phyloP scores from a whole-genome alignment of 805 yeast species.

The Clavispora asparagi region DNA sequence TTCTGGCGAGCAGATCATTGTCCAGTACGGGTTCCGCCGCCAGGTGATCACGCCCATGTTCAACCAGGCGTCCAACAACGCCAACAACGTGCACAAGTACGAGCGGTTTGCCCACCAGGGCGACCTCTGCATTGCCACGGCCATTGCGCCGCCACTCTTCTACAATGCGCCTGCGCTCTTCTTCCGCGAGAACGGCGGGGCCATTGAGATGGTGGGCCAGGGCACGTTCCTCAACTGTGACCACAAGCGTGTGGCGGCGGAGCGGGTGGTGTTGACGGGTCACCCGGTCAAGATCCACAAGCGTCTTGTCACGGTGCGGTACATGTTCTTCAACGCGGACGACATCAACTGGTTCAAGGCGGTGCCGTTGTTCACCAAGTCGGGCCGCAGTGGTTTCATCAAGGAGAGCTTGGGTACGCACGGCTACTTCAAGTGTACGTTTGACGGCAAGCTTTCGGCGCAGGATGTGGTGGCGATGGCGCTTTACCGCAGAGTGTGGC shows the following conservation, averaged over 20 bases:
- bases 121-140: conserved; percentile 64
- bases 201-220: conserved; percentile 71
- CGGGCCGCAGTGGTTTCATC: conserved; percentile 91
- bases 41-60: conserved; percentile 76
- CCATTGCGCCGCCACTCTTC: conserved; percentile 82
- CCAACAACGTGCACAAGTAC: conserved; percentile 82
- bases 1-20: conserved; percentile 73
- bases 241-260: conserved; percentile 77
- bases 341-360: conserved; percentile 88
- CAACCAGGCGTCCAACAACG: conserved; percentile 69
- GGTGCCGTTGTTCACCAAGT: conserved; percentile 86
- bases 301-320: conserved; percentile 83
- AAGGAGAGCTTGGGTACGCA: conserved; percentile 97
- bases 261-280: conserved; percentile 87
- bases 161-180: conserved; percentile 81
- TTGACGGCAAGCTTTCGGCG: conserved; percentile 83
- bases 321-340: conserved; percentile 92
- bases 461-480: conserved; percentile 96
- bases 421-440: conserved; percentile 94
- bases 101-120: conserved; percentile 83
- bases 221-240: conserved; percentile 89
- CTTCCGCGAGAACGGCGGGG: conserved; percentile 51
- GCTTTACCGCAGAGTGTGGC: conserved; percentile 92
- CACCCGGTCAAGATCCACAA: conserved; percentile 94
- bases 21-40: conserved; percentile 92